Conservation (phyloP, 1,139 yeast genomes). For the Debaryomyces udenii region DNA sequence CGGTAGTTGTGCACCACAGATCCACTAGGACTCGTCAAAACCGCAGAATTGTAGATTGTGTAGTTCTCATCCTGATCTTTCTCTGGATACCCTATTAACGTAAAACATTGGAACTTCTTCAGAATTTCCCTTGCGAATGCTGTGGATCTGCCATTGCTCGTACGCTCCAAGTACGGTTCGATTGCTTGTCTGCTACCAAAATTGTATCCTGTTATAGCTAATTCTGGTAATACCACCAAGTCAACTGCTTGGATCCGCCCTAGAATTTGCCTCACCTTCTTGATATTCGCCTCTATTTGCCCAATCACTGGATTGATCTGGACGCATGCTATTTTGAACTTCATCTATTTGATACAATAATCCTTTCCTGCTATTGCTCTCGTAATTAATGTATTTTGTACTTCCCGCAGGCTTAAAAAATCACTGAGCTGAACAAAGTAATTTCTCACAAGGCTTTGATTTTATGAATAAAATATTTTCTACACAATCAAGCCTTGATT, state of each 20-base stretch:
- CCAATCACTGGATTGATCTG: constrained; percentile 74
- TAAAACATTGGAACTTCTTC: constrained; percentile 56
- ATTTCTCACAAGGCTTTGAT: constrained; percentile 1
- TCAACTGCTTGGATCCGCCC: constrained; percentile 46
- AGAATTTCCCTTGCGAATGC: constrained; percentile 63
- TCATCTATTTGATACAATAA: constrained; percentile 18
- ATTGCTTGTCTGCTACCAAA: constrained; percentile 57
- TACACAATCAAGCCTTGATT: background rate
- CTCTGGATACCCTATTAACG: constrained; percentile 86
- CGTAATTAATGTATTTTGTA: no score
- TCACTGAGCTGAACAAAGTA: background rate
- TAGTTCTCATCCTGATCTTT: constrained; percentile 20
- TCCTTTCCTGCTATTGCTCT: no score
- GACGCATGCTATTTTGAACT: constrained; percentile 58
- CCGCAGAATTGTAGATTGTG: constrained; percentile 70
- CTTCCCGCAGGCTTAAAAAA: no score
- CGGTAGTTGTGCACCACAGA: constrained; percentile 66
- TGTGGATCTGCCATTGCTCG: constrained; percentile 37
- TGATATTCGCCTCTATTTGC: constrained; percentile 55
- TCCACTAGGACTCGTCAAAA: constrained; percentile 64
- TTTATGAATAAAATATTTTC: background rate
- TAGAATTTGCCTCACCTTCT: constrained; percentile 48
- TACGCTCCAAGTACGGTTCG: constrained; percentile 57
- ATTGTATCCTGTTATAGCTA: constrained; percentile 86
- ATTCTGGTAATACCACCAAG: constrained; percentile 75